Base-by-base conservation (phyloP, 2,329 filamentous ascomycete species). In the Uncinocarpus reesii region DNA sequence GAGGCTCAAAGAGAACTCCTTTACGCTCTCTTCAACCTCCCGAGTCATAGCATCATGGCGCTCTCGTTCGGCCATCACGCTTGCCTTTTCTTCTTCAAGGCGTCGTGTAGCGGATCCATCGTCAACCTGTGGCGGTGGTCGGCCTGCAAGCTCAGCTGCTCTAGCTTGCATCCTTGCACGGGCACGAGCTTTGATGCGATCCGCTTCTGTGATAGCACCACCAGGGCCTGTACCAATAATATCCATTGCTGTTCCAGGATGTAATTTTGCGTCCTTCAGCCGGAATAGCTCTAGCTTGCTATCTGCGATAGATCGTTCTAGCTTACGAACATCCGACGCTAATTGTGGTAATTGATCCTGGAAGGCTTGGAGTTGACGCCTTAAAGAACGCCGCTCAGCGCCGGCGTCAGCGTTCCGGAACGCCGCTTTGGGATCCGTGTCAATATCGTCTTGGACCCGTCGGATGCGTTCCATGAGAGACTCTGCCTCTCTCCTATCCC, bases 121-220 rank as follows among this genome's bases (percentile, higher is more conserved):
- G 52, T 82, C 77, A 1, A 72, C 65, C 31, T 86, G 80, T 40
- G 81, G 73, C 36, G 83, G 71, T 62, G 89, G 88, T 65, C 83
- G 87, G 49, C 92, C 92, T 18, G 88, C 87, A 54, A 98, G 71
- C 15, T 92, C 90, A 48, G 92, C 92, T 56, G 92, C 89, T 51
- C 92, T 84, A 60, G 95, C 89, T 69, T 96, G 90, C 92, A 98
- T 98, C 81, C 95, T 94, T 32, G 90, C 90, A 69, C 89, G 94
- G 26, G 92, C 90, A 57, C 89, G 81, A 29, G 92, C 92, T 71
- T 95, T 96, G 56, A 96, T 78, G 47, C 90, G 81, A 67, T 98
- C 92, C 2, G 87, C 84, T 67, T 98, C 92, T 0, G 92, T 98
- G 35, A 98, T 80, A 37, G 80, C 71, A 45, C 92, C 92, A 36